These are phyloP conservation scores for sorghum (Sorghum bicolor) DNA, from an alignment of 176 grass and related monocot species.

Conservation along the genomic window Sorghum_bicolor_NCBIv3 NC_012873.2:6008501-6009000, in stretches of 20 bases:
- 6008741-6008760: conserved; percentile 79
- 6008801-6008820: conserved; percentile 53
- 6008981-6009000: conserved; percentile 19
- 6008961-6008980: not conserved
- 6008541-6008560: not conserved
- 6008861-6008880: conserved; percentile 70
- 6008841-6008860: conserved; percentile 14
- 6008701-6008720: conserved; percentile 12
- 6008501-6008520: conserved; percentile 22
- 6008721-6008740: conserved; percentile 61
- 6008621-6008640: conserved; percentile 66
- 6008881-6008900: conserved; percentile 68
- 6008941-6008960: conserved; percentile 72
- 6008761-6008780: conserved; percentile 83
- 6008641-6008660: conserved; percentile 88
- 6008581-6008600: conserved; percentile 70
- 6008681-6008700: not conserved
- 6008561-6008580: conserved; percentile 12
- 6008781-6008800: conserved; percentile 85
- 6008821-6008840: conserved; percentile 13
- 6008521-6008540: not conserved
- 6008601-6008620: conserved; percentile 80
- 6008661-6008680: conserved; percentile 16
- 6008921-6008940: conserved; percentile 63
- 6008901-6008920: conserved; percentile 91